Evolutionary conservation across 2,329 filamentous ascomycete genomes (phyloP).

Genomic region (Penicillium decumbens): DNA sequence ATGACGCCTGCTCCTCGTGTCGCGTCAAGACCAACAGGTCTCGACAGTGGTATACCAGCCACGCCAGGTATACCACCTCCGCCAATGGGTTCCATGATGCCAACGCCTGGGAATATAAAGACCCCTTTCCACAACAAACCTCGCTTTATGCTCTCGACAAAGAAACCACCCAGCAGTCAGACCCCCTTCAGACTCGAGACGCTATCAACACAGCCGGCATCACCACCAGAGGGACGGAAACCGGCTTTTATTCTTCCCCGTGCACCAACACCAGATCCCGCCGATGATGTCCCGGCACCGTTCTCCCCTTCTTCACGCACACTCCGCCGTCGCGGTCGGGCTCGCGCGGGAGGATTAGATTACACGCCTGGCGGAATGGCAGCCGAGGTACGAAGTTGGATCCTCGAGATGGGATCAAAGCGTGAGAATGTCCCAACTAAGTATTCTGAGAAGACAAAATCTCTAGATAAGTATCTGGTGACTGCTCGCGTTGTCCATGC

Average conservation of each 20-base stretch:
- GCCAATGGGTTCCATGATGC: slow-evolving; percentile 3
- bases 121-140: slow-evolving; percentile 28
- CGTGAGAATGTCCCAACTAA: slow-evolving; percentile 18
- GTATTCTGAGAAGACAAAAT: background rate
- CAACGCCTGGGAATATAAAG: slow-evolving; percentile 16
- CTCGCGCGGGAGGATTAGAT: slow-evolving; percentile 16
- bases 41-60: slow-evolving; percentile 2
- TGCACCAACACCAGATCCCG: slow-evolving; percentile 30
- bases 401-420: slow-evolving; percentile 37
- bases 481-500: slow-evolving; percentile 17
- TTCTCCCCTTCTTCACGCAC: slow-evolving; percentile 36
- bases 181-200: slow-evolving; percentile 10
- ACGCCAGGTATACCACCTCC: slow-evolving; percentile 5
- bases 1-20: slow-evolving; percentile 7
- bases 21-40: background rate
- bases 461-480: slow-evolving; percentile 15
- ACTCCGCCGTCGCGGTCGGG: slow-evolving; percentile 29
- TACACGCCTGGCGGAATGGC: slow-evolving; percentile 41
- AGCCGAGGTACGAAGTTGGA: slow-evolving; percentile 40
- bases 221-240: slow-evolving; percentile 25
- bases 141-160: slow-evolving; percentile 28
- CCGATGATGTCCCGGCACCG: slow-evolving; percentile 27
- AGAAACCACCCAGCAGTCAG: slow-evolving; percentile 20
- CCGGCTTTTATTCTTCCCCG: slow-evolving; percentile 38
- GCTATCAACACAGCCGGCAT: slow-evolving; percentile 14